Conservation (phyloP, 192 early-diverging fungal genomes). For the Ambispora gerdemannii region DNA sequence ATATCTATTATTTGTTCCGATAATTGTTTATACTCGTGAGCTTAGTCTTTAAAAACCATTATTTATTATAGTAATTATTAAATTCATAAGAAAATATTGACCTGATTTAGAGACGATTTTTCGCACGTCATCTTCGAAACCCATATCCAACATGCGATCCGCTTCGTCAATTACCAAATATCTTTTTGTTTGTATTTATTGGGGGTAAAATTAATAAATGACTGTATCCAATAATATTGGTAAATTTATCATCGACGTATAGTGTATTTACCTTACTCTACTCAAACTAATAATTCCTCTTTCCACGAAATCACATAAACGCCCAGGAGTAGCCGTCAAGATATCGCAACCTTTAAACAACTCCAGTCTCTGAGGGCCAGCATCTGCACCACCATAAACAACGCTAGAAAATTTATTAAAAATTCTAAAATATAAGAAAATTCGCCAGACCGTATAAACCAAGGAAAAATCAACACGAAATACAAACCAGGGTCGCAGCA, state of each 20-base stretch:
- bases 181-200: no score
- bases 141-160: constrained; percentile 98
- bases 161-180: constrained; percentile 78
- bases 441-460: no score
- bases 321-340: constrained; percentile 91
- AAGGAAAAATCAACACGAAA: constrained; percentile 32
- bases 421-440: no score
- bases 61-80: no score
- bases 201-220: constrained; percentile 16
- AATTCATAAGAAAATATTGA: no score
- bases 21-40: no score
- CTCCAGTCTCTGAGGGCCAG: constrained; percentile 70
- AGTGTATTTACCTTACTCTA: constrained; percentile 68
- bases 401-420: constrained; percentile 52
- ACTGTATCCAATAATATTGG: background rate
- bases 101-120: constrained; percentile 65
- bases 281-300: constrained; percentile 71
- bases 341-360: constrained; percentile 86
- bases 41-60: no score
- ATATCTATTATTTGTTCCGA: no score
- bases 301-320: constrained; percentile 87
- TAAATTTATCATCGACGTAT: constrained; percentile 14
- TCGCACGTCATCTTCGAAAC: constrained; percentile 92
- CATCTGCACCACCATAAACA: constrained; percentile 90
- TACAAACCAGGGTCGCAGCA: constrained; percentile 48